Evolutionary conservation across 371 early-diverging fungal genomes (phyloP).

Genomic region (Mucor lusitanicus): DNA sequence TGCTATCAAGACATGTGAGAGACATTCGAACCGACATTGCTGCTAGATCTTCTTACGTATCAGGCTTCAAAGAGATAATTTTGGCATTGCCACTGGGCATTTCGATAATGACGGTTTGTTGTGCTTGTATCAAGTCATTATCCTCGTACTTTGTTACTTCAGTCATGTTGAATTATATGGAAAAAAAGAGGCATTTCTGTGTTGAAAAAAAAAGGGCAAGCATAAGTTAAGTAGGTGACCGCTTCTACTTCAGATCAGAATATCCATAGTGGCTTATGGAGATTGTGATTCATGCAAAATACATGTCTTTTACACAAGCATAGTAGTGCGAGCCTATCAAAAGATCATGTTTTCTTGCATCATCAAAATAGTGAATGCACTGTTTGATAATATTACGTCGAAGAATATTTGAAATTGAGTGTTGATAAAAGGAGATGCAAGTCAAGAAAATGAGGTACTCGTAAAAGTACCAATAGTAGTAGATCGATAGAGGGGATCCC

Average conservation of each 20-base stretch:
- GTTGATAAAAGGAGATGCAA: no score
- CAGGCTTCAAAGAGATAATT: conserved; percentile 67
- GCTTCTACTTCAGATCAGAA: neutral
- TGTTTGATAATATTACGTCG: no score
- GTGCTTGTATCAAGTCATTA: conserved; percentile 43
- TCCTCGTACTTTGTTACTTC: neutral
- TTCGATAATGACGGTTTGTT: conserved; percentile 72
- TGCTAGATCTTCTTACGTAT: conserved; percentile 46
- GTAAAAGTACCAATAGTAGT: no score
- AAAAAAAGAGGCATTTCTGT: neutral
- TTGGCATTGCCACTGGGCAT: conserved; percentile 90
- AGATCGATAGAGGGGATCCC: no score
- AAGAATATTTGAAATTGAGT: no score
- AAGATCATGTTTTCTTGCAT: no score
- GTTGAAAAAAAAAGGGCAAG: neutral
- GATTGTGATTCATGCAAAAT: neutral
- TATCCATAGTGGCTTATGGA: neutral
- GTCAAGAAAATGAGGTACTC: no score
- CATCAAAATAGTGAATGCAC: no score
- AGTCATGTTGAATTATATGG: conserved; percentile 1
- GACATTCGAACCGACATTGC: neutral
- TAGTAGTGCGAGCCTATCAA: no score
- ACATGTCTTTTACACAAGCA: no score
- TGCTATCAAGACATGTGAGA: conserved; percentile 22
- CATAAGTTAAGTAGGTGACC: neutral